Base-by-base conservation (phyloP, 2,329 filamentous ascomycete genomes). In the Lecanosticta acicola region DNA sequence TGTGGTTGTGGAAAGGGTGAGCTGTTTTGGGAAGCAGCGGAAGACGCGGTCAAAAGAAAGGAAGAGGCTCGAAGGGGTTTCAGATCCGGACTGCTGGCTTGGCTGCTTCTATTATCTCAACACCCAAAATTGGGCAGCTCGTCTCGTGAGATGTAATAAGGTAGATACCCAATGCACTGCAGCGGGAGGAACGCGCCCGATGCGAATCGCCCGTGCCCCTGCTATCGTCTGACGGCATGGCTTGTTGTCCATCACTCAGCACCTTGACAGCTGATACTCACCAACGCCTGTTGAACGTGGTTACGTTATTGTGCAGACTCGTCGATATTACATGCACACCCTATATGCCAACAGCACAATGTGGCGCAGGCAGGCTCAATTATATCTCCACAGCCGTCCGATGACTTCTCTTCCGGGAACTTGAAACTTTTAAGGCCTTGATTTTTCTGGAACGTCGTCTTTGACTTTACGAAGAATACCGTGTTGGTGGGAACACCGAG, bases 151-250 rank as follows among this genome's bases (percentile, higher is more conserved):
- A n/a, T n/a, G n/a, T n/a, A n/a, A n/a, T n/a, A 44, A 11, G 11
- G 24, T 11, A 29, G 24, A 36, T 41, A 21, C 29, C n/a, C 40
- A 18, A 19, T 45, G 34, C 29, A 39, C 13, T 2, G n/a, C 32
- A 20, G 20, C 32, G 38, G 37, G 37, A 36, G 42, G 39, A 40
- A 26, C 43, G 24, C 29, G 24, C 24, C 24, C 24, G 24, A 29
- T 29, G 5, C 24, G 24, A 29, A 11, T 29, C 24, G 24, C 24
- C 24, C 7, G 7, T 5, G 33, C 38, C 29, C 38, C 11, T 36
- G 11, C n/a, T 21, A 32, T 37, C 44, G 39, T 45, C 44, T 46
- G 44, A 46, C 39, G 44, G 33, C 38, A 41, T 46, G 36, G 33
- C 24, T 39, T 26, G 35, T 16, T 17, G 40, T 26, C 16, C 35